Base-by-base conservation (phyloP, 176 grass and related monocot genomes). In the barley (Hordeum vulgare) region DNA sequence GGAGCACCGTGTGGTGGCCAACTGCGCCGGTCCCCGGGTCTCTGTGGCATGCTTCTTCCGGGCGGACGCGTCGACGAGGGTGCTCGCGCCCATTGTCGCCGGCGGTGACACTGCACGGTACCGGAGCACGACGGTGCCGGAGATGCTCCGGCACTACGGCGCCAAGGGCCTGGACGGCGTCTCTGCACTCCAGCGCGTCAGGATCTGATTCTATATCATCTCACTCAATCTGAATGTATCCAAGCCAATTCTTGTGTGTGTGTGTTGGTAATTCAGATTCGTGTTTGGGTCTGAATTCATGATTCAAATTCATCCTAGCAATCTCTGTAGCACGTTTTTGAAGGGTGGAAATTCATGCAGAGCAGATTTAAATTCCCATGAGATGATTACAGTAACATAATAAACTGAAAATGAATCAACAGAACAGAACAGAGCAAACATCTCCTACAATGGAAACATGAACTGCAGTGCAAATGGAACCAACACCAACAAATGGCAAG, bases 1-100 rank as follows among this genome's bases (percentile, higher is more conserved):
- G 21, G 82, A 93, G 81, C 91, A 93, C 69, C 86, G 81, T 57
- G 91, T 93, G 77, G 42, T 93, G 28, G 76, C 85, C 27, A 90
- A 44, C 49, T 2, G 7, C 18, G 51, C 51, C 18, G 51, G 18
- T 2, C 51, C 51, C 7, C 6, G 51, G 27, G 41, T 73, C 13
- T 73, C 70, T 7, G 70, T 49, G 13, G 56, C 56, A 0, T 59
- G 56, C 56, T 59, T 59, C 56, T 24, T 59, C 56, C 56, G 56
- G 0, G 9, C 61, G 1, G 61, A 26, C 24, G 61, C 26, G 5
- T 63, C 61, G 25, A 27, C 61, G 5, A 28, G 12, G 24, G 11
- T 15, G 61, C 25, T 28, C 25, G 12, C 25, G 2, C 61, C 24
- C 0, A 29, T 63, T 0, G 3, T 59, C n/a, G 0, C n/a, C 57